Evolutionary conservation across 179 eudicot species (phyloP).

Genomic region (Drosera spatulata): DNA sequence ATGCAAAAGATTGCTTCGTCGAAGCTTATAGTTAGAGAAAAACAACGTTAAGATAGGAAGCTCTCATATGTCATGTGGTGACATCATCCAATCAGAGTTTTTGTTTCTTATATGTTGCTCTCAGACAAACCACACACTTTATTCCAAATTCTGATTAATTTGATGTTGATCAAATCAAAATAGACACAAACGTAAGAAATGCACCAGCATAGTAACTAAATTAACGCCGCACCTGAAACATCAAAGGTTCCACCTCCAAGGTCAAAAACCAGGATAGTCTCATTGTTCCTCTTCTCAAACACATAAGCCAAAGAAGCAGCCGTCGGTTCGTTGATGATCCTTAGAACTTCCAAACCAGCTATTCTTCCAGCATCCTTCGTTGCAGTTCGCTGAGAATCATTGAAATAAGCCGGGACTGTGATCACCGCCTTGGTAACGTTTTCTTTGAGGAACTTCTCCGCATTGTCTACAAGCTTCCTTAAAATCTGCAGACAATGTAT

Average conservation of each 20-base stretch:
- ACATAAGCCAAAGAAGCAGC: slow-evolving; percentile 98
- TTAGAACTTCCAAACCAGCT: slow-evolving; percentile 88
- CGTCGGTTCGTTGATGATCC: slow-evolving; percentile 96
- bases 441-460: slow-evolving; percentile 83
- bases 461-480: slow-evolving; percentile 91
- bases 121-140: too few species aligned
- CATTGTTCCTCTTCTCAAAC: slow-evolving; percentile 91
- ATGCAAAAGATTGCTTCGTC: neutral
- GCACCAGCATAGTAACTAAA: neutral
- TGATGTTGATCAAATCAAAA: too few species aligned
- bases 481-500: slow-evolving; percentile 24
- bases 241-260: slow-evolving; percentile 99
- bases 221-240: slow-evolving; percentile 68
- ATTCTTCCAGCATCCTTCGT: slow-evolving; percentile 96
- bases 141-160: too few species aligned
- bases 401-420: slow-evolving; percentile 95
- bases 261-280: slow-evolving; percentile 88
- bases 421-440: slow-evolving; percentile 88
- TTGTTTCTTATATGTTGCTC: too few species aligned
- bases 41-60: too few species aligned
- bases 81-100: too few species aligned
- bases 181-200: too few species aligned
- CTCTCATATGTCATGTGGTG: too few species aligned
- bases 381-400: slow-evolving; percentile 94
- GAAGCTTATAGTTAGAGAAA: too few species aligned